Evolutionary conservation across 1,284 basidiomycete genomes (phyloP).

Genomic region (Moesziomyces aphidis): DNA sequence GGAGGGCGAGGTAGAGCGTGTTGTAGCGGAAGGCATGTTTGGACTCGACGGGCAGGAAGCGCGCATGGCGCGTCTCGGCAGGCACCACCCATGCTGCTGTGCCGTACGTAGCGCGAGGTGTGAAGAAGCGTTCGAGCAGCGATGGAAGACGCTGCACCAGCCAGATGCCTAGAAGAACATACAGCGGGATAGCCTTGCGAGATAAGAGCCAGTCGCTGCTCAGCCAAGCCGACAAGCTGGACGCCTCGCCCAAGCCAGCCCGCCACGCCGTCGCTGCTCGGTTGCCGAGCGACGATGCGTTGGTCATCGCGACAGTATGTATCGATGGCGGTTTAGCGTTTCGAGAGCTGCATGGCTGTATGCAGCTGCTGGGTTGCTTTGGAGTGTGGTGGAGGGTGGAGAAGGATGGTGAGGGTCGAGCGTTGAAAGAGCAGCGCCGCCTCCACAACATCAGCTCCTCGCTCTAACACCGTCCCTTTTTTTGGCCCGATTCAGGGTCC

Average conservation of each 20-base stretch:
- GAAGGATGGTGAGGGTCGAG: too few species aligned
- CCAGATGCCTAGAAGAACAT: conserved; percentile 10
- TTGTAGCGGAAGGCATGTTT: conserved; percentile 76
- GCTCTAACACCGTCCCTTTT: too few species aligned
- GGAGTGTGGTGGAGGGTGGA: too few species aligned
- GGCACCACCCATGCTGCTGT: conserved; percentile 42
- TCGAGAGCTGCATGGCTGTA: neutral
- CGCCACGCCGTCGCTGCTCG: neutral
- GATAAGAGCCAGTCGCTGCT: conserved; percentile 3
- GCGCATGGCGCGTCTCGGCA: conserved; percentile 71
- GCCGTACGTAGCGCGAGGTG: neutral
- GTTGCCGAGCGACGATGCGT: neutral
- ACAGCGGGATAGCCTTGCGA: conserved; percentile 12
- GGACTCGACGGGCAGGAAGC: conserved; percentile 73
- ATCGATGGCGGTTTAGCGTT: neutral
- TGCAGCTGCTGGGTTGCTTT: neutral
- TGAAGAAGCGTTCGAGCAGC: conserved; percentile 21
- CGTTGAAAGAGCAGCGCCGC: too few species aligned
- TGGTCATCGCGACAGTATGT: neutral
- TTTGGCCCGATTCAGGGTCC: too few species aligned
- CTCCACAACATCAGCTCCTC: too few species aligned
- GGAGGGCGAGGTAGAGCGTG: conserved; percentile 75
- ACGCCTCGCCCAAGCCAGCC: neutral
- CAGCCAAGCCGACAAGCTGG: conserved; percentile 2
- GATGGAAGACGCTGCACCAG: conserved; percentile 5